Evolutionary conservation across 495 filamentous ascomycete species (phyloP).

Genomic region (Talaromyces thailandensis): DNA sequence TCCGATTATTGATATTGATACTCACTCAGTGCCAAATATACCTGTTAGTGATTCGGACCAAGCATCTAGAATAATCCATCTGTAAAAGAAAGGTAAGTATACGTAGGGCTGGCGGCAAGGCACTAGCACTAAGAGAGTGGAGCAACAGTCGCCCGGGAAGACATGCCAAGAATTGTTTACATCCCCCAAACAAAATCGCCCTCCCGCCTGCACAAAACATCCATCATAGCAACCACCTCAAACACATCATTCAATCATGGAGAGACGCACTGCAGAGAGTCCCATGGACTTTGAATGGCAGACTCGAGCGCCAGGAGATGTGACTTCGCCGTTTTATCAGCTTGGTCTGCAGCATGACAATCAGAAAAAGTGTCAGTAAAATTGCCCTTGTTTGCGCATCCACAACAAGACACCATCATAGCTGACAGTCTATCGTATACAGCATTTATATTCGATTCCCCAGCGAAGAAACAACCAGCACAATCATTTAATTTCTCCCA

Average conservation of each 20-base stretch:
- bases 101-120: not conserved
- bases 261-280: conserved; percentile 42
- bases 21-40: not conserved
- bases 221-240: conserved; percentile 8
- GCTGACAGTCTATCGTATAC: conserved; percentile 6
- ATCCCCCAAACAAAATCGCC: conserved; percentile 1
- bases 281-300: conserved; percentile 67
- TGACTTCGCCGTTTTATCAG: conserved; percentile 50
- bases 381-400: not conserved
- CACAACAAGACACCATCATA: not conserved
- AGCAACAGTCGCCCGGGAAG: not conserved
- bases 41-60: not conserved
- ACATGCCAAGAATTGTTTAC: conserved; percentile 7
- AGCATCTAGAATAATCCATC: not conserved
- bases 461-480: conserved; percentile 29
- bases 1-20: not conserved
- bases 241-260: conserved; percentile 17
- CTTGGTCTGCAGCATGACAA: conserved; percentile 34
- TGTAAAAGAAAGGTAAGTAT: not conserved
- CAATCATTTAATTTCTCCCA: conserved; percentile 34
- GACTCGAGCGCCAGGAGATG: conserved; percentile 44
- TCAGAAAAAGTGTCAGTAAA: conserved; percentile 42
- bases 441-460: conserved; percentile 48
- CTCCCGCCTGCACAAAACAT: conserved; percentile 2
- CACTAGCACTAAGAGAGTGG: not conserved